phyloP scores from a whole-genome alignment of 768 basidiomycete species.

The Russula abietina region DNA sequence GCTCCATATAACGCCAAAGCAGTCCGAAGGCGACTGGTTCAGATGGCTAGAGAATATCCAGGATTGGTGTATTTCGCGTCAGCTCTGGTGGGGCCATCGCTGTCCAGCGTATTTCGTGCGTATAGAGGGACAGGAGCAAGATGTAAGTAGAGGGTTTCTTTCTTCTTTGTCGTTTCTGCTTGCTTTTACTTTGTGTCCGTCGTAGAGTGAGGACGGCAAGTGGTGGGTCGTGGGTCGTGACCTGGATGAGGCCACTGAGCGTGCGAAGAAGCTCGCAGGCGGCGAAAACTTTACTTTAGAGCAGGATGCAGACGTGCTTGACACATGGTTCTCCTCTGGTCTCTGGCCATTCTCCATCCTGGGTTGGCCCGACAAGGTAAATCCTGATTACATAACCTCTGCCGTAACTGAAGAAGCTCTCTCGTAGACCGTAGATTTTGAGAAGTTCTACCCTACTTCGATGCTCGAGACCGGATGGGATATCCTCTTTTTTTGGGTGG shows the following conservation, averaged over 20 bases:
- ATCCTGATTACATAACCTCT: not conserved
- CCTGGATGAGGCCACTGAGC: constrained; percentile 66
- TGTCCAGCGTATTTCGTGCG: constrained; percentile 90
- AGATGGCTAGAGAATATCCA: constrained; percentile 93
- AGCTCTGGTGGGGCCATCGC: constrained; percentile 99
- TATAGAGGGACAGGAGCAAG: constrained; percentile 67
- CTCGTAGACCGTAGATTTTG: constrained; percentile 64
- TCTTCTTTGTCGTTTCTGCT: not conserved
- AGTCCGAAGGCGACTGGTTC: constrained; percentile 91
- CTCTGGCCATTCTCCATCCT: constrained; percentile 97
- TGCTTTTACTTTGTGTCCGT: constrained; percentile 1
- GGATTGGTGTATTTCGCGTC: constrained; percentile 99
- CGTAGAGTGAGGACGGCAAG: constrained; percentile 58
- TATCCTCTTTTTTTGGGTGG: constrained; percentile 99
- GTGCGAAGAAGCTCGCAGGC: constrained; percentile 62
- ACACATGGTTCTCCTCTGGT: constrained; percentile 98
- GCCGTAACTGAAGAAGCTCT: constrained; percentile 4
- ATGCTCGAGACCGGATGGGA: constrained; percentile 98
- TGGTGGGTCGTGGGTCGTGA: constrained; percentile 91
- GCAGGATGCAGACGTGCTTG: constrained; percentile 95
- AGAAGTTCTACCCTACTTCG: constrained; percentile 82
- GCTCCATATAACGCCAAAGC: constrained; percentile 72
- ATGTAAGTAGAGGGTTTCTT: constrained; percentile 40
- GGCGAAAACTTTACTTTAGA: constrained; percentile 67
- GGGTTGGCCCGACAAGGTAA: constrained; percentile 94